Evolutionary conservation across 305 asterid species (phyloP).

Genomic region (Plantago coronopus): DNA sequence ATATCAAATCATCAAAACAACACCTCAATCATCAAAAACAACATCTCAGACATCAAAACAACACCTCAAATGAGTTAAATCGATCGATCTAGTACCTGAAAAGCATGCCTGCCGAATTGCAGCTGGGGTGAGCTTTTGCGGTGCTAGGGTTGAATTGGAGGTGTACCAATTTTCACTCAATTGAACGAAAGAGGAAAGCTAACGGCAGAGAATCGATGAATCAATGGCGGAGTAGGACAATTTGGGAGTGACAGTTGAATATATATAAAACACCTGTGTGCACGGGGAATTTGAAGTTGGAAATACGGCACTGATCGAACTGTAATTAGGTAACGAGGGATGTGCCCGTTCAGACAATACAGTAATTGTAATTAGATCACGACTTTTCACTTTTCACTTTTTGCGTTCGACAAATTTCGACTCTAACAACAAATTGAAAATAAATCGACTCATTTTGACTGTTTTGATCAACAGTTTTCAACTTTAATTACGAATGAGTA

Average conservation of each 20-base stretch:
- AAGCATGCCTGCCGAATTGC: neutral
- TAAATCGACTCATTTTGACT: no score
- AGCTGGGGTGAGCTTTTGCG: neutral
- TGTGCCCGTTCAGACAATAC: no score
- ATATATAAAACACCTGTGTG: neutral
- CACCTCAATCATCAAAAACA: no score
- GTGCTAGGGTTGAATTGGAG: neutral
- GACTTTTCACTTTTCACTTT: no score
- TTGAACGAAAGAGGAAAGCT: neutral
- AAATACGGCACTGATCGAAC: neutral
- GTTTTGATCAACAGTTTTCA: no score
- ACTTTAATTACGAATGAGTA: no score
- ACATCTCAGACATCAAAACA: slow-evolving; percentile 21
- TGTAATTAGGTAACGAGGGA: neutral
- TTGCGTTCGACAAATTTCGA: no score
- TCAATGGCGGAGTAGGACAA: neutral
- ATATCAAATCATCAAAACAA: slow-evolving; percentile 20
- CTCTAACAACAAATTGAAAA: no score
- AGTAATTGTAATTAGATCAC: no score
- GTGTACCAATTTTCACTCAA: neutral
- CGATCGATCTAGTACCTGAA: neutral
- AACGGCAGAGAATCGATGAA: neutral
- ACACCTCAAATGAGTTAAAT: neutral
- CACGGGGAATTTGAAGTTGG: neutral
- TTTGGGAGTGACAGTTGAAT: neutral